phyloP scores from a whole-genome alignment of 2,329 filamentous ascomycete species.

The Pseudopithomyces maydicus region DNA sequence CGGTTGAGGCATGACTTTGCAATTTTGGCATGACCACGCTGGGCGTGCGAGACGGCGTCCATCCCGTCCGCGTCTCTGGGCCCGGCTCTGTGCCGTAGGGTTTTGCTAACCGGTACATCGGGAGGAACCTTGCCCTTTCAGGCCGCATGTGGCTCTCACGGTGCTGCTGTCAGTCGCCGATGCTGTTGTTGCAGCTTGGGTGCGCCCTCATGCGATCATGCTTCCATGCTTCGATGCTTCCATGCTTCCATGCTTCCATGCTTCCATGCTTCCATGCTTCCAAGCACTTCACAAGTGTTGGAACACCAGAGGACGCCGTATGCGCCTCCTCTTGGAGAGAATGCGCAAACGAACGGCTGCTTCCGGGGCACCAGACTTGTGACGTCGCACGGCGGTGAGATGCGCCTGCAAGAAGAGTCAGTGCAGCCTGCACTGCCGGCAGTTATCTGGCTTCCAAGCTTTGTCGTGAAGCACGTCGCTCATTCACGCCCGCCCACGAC shows the following conservation, averaged over 20 bases:
- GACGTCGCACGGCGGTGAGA: constrained; percentile 7
- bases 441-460: constrained; percentile 4
- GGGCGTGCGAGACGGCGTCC: constrained; percentile 6
- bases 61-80: constrained; percentile 8
- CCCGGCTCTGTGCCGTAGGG: constrained; percentile 8
- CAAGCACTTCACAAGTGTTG: not conserved
- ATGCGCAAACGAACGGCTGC: constrained; percentile 10
- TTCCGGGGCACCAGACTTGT: not conserved
- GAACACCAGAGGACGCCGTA: not conserved
- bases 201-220: constrained; percentile 15
- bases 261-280: too few species aligned
- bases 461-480: not conserved
- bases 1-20: not conserved
- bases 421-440: constrained; percentile 1
- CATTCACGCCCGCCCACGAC: not conserved
- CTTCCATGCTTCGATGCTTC: too few species aligned
- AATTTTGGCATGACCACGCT: constrained; percentile 3
- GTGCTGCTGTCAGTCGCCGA: constrained; percentile 12
- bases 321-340: not conserved
- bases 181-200: constrained; percentile 1
- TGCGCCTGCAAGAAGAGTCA: constrained; percentile 2
- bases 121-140: constrained; percentile 13
- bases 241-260: too few species aligned
- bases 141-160: constrained; percentile 14
- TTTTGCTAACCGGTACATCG: constrained; percentile 4